A percentile compares a stretch with the other conserved stretches of the same genome.
These are phyloP conservation scores for Begonia masoniana DNA, from an alignment of 306 rosid species.

Conservation along the genomic window DNA sequence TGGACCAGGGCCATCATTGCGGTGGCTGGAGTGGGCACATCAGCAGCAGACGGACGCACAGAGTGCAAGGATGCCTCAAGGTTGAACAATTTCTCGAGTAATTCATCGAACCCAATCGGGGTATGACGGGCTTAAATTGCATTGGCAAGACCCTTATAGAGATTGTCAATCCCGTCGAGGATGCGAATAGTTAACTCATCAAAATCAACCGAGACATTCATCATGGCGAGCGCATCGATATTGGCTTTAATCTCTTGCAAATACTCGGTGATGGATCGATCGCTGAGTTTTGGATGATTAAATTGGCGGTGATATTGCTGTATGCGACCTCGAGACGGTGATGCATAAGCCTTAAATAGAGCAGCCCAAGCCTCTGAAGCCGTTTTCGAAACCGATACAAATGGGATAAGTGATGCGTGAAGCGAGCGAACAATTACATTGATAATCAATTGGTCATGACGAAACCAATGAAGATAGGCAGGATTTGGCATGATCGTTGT, in stretches of 20 bases:
- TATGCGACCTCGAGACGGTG: not conserved
- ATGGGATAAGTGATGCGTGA: not conserved
- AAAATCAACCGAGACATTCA: not conserved
- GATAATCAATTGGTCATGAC: not conserved
- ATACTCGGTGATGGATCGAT: too few relatives aligned
- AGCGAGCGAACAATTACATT: constrained; percentile 3
- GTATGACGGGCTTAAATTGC: not conserved
- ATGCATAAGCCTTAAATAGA: not conserved
- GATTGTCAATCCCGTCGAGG: not conserved
- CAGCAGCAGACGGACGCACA: too few relatives aligned
- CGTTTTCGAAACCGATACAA: too few relatives aligned
- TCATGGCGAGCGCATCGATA: not conserved
- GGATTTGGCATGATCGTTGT: too few relatives aligned
- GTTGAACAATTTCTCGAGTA: not conserved
- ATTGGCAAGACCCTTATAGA: not conserved
- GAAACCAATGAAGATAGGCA: not conserved
- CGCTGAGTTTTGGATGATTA: too few relatives aligned
- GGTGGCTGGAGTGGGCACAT: too few relatives aligned
- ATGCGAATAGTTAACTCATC: not conserved
- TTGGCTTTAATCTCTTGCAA: too few relatives aligned
- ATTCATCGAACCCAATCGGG: not conserved
- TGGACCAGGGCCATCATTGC: too few relatives aligned
- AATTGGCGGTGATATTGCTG: too few relatives aligned
- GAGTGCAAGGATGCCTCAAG: not conserved
- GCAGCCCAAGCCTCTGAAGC: not conserved